Conservation (phyloP, 2,329 filamentous ascomycete species). For the Albifimbria verrucaria region DNA sequence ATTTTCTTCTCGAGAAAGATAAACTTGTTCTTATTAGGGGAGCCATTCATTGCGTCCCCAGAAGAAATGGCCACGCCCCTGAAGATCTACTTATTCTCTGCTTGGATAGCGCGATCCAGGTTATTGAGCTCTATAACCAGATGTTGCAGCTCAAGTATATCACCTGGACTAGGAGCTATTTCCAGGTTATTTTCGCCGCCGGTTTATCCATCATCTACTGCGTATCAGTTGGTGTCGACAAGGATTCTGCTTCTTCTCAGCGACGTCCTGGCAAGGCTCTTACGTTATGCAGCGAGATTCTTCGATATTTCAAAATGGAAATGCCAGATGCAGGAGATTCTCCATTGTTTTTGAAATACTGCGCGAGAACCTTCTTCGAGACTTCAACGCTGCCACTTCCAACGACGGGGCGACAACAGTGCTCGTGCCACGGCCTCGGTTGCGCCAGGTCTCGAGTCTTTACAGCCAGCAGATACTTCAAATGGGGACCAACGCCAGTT, state of each 20-base stretch:
- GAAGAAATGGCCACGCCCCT: slow-evolving; percentile 27
- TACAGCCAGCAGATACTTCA: neutral
- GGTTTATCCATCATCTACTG: slow-evolving; percentile 34
- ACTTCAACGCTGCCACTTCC: slow-evolving; percentile 5
- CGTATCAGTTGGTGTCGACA: slow-evolving; percentile 11
- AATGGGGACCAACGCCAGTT: neutral
- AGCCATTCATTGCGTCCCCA: slow-evolving; percentile 36
- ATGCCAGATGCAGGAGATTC: slow-evolving; percentile 16
- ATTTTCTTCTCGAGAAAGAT: slow-evolving; percentile 38
- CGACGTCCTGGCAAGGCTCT: slow-evolving; percentile 1
- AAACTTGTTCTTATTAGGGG: slow-evolving; percentile 35
- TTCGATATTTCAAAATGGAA: slow-evolving; percentile 6
- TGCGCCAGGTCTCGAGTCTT: neutral
- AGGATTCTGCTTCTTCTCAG: neutral
- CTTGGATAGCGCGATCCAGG: slow-evolving; percentile 29
- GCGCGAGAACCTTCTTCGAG: slow-evolving; percentile 6
- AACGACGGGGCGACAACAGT: neutral
- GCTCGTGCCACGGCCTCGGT: neutral
- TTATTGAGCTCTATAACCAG: slow-evolving; percentile 34
- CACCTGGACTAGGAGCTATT: slow-evolving; percentile 44
- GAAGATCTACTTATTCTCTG: slow-evolving; percentile 28
- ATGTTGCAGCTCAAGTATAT: slow-evolving; percentile 32
- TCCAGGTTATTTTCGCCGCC: slow-evolving; percentile 44
- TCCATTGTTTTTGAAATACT: slow-evolving; percentile 15
- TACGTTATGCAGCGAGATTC: slow-evolving; percentile 3